Conservation (phyloP, 495 filamentous ascomycete species). For the Amphirosellinia nigrospora region DNA sequence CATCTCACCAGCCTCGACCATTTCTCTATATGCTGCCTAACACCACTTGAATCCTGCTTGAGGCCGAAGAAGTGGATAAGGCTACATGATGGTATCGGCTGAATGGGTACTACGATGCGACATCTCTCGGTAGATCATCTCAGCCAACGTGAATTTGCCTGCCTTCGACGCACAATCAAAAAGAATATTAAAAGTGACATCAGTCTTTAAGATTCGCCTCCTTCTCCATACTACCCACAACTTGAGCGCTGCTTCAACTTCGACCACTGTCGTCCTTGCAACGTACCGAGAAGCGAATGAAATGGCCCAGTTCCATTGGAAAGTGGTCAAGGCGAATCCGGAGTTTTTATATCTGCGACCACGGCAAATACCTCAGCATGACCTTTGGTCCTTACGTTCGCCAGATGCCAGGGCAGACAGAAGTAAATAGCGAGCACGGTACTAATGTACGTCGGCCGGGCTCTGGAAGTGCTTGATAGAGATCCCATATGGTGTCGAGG, state of each 20-base stretch:
- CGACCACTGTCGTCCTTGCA: slow-evolving; percentile 62
- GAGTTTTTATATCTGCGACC: slow-evolving; percentile 78
- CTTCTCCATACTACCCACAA: slow-evolving; percentile 90
- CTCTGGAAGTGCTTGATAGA: slow-evolving; percentile 52
- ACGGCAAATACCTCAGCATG: slow-evolving; percentile 82
- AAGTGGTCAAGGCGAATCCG: slow-evolving; percentile 64
- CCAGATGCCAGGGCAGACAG: slow-evolving; percentile 71
- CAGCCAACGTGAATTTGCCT: slow-evolving; percentile 78
- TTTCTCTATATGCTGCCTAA: slow-evolving; percentile 75
- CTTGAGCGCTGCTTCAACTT: slow-evolving; percentile 74
- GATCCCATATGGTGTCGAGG: slow-evolving; percentile 50
- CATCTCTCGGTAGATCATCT: slow-evolving; percentile 86
- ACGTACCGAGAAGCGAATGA: slow-evolving; percentile 76
- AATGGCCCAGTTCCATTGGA: slow-evolving; percentile 85
- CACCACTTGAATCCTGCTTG: slow-evolving; percentile 66
- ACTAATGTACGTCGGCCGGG: slow-evolving; percentile 70
- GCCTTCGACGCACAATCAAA: slow-evolving; percentile 88
- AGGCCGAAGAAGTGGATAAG: slow-evolving; percentile 85
- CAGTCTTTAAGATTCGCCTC: slow-evolving; percentile 67
- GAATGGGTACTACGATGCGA: slow-evolving; percentile 64
- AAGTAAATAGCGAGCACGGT: slow-evolving; percentile 65
- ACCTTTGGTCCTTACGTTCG: slow-evolving; percentile 58
- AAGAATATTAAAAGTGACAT: slow-evolving; percentile 87
- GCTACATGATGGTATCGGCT: slow-evolving; percentile 79
- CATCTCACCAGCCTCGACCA: slow-evolving; percentile 81